Evolutionary conservation across 228 moss, liverwort and hornwort species (phyloP).

Genomic region (Sphagnum magellanicum): DNA sequence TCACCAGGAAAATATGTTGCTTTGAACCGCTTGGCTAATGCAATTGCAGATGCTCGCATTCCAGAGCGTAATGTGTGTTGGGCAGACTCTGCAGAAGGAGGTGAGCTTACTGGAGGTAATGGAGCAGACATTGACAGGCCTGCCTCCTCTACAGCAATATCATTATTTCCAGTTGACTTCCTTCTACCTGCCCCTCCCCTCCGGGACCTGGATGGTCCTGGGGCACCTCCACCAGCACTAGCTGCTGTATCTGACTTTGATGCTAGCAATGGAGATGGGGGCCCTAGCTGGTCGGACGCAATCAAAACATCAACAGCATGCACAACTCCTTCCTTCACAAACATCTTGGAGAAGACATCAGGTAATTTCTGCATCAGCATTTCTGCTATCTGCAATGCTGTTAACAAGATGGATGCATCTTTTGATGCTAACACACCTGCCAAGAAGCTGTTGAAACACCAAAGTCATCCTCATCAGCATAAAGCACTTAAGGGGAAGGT

Average conservation of each 20-base stretch:
- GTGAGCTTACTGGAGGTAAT: constrained; percentile 43
- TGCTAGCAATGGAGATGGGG: constrained; percentile 27
- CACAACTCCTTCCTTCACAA: constrained; percentile 98
- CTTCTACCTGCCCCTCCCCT: constrained; percentile 60
- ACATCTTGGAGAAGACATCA: constrained; percentile 79
- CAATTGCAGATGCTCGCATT: constrained; percentile 60
- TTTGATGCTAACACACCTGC: constrained; percentile 88
- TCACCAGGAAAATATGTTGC: constrained; percentile 75
- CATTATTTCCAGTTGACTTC: constrained; percentile 65
- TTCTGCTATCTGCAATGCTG: constrained; percentile 92
- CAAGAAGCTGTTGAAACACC: constrained; percentile 72
- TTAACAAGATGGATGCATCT: constrained; percentile 76
- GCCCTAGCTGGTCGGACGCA: constrained; percentile 56
- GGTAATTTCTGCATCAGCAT: constrained; percentile 98
- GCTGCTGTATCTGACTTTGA: constrained; percentile 44
- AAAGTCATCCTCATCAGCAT: constrained; percentile 5
- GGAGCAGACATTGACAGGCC: constrained; percentile 44
- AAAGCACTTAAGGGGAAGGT: not conserved
- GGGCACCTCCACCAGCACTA: constrained; percentile 55
- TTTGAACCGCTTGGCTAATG: constrained; percentile 68
- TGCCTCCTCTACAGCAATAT: constrained; percentile 44
- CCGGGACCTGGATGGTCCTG: constrained; percentile 68
- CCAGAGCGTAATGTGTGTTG: constrained; percentile 67
- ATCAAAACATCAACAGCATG: constrained; percentile 91
- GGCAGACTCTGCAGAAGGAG: constrained; percentile 51